Percentiles rank a stretch among this genome's conserved stretches.
Evolutionary conservation across 1,284 basidiomycete species (phyloP).

Genomic region (Phlebopus sp.): DNA sequence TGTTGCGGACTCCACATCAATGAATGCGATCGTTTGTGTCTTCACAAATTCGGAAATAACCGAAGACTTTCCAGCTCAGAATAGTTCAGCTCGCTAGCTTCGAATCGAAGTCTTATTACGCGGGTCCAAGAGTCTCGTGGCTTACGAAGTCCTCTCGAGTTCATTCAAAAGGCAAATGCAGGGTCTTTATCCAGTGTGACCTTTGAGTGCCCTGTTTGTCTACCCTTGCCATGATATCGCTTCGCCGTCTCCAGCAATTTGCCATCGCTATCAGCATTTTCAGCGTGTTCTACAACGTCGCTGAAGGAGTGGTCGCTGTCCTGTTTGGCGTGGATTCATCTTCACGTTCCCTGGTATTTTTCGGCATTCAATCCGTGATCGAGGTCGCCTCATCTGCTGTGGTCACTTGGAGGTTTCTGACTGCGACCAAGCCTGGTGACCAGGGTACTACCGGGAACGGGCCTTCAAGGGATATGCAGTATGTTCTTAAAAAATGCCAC

Average conservation of each 20-base stretch:
- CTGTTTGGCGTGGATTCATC: constrained; percentile 43
- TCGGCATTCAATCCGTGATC: constrained; percentile 48
- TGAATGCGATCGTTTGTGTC: constrained; percentile 18
- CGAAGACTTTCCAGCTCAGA: constrained; percentile 13
- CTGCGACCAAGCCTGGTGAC: constrained; percentile 32
- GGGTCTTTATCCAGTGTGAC: too few relatives aligned
- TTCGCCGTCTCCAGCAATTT: constrained; percentile 11
- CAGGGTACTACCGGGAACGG: constrained; percentile 26
- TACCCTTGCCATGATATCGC: neutral
- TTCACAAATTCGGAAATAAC: constrained; percentile 16
- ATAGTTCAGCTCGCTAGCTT: too few relatives aligned
- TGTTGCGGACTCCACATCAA: constrained; percentile 21
- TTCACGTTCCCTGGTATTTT: constrained; percentile 50
- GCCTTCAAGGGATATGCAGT: constrained; percentile 30
- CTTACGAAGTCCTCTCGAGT: too few relatives aligned
- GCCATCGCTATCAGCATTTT: constrained; percentile 19
- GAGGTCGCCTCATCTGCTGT: constrained; percentile 42
- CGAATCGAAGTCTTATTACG: too few relatives aligned
- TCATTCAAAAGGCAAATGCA: too few relatives aligned
- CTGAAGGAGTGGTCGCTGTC: constrained; percentile 35
- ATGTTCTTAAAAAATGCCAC: neutral
- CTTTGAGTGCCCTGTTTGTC: too few relatives aligned
- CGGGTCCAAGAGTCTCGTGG: too few relatives aligned
- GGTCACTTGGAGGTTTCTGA: constrained; percentile 43
- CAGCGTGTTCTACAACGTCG: constrained; percentile 18